Base-by-base conservation (phyloP, 2,329 filamentous ascomycete species). In the Daldinia eschscholtzii region DNA sequence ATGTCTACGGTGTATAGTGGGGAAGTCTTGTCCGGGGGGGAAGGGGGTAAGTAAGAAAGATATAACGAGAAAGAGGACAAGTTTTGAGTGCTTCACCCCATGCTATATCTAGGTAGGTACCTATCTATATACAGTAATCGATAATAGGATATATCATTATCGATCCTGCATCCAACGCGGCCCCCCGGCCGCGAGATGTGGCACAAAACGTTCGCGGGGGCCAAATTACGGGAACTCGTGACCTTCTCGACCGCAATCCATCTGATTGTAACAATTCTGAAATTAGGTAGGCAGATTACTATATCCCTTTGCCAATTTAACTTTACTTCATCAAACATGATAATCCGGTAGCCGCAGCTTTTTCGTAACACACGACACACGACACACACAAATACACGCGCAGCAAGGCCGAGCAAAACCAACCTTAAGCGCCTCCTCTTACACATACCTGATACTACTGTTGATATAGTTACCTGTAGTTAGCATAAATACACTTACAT, bases 281-380 rank as follows among this genome's bases (percentile, higher is more conserved):
- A 42, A 64, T 67, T 67, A 64, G 57, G 15, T 61, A 67, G 67
- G 67, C 64, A 64, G 64, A 61, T 48, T 64, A 56, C 52, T 4
- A 23, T n/a, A 13, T 55, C 53, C 58, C 59, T 18, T 44, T 61
- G 26, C 26, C 26, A 52, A 23, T 55, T 55, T 55, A n/a, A 26
- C 33, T 28, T 52, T 63, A 26, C 33, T 28, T 52, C 57, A 44
- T 52, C 13, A 28, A 52, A 18, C 15, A 18, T 28, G 30, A 33
- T 9, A 30, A 23, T 23, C 35, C 7, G 12, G 12, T 13, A 52
- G 28, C 26, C 46, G n/a, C 26, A 33, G 46, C 26, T 52, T 52
- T 26, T 52, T 26, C 33, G 46, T 52, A 6, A 50, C 26, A 50
- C 46, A 18, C 3, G 13, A 48, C 15, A 23, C 42, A 23, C 18